Evolutionary conservation across 108 stramenopile genomes (phyloP).

Genomic region (Skeletonema costatum): DNA sequence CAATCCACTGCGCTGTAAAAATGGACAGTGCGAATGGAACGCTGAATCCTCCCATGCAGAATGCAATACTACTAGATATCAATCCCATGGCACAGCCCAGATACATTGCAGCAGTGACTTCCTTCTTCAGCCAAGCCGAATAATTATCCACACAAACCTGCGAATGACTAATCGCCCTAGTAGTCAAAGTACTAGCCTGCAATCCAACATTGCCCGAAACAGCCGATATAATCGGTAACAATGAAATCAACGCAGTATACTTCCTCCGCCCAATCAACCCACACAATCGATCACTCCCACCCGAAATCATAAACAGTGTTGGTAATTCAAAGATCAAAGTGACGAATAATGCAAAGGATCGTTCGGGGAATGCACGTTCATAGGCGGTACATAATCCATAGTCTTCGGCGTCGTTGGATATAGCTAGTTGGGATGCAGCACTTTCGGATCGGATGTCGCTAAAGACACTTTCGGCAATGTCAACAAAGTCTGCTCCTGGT

Average conservation of each 20-base stretch:
- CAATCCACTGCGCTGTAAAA: constrained; percentile 57
- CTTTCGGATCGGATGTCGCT: constrained; percentile 43
- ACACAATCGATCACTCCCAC: constrained; percentile 61
- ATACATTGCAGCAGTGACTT: constrained; percentile 56
- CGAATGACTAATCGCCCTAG: constrained; percentile 56
- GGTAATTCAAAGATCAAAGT: constrained; percentile 72
- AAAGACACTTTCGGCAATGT: constrained; percentile 49
- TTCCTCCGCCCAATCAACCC: constrained; percentile 55
- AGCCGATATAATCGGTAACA: constrained; percentile 63
- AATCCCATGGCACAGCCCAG: constrained; percentile 58
- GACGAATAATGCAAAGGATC: constrained; percentile 58
- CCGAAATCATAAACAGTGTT: constrained; percentile 60
- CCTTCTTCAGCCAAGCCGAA: constrained; percentile 54
- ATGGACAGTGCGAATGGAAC: constrained; percentile 57
- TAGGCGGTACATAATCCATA: constrained; percentile 41
- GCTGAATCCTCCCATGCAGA: constrained; percentile 50
- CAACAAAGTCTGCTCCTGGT: not conserved
- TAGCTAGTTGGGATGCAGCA: constrained; percentile 12
- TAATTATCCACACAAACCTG: constrained; percentile 51
- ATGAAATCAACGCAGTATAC: constrained; percentile 58
- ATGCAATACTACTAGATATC: constrained; percentile 45
- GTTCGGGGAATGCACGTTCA: constrained; percentile 64
- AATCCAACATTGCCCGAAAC: constrained; percentile 75
- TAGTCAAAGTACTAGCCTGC: constrained; percentile 68
- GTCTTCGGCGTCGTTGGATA: constrained; percentile 27